Percentiles rank a stretch among this genome's conserved stretches.
phyloP scores from a whole-genome alignment of 2,329 filamentous ascomycete genomes.

The Immersiporthe knoxdaviesiana region DNA sequence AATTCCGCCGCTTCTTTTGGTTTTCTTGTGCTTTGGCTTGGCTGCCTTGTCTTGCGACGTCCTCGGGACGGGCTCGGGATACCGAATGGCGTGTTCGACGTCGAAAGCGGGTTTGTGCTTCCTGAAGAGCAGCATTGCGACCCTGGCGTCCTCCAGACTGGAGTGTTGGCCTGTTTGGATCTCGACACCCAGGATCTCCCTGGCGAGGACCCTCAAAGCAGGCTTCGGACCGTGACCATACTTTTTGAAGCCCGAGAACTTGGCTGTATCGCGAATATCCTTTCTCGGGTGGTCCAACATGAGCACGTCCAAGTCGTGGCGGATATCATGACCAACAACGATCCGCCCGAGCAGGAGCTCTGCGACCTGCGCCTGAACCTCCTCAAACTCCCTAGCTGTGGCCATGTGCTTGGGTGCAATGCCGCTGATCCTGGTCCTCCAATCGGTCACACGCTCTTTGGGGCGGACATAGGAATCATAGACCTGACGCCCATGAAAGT shows the following conservation, averaged over 20 bases:
- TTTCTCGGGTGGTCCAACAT: constrained; percentile 76
- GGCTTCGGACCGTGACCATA: constrained; percentile 70
- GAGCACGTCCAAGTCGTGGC: constrained; percentile 77
- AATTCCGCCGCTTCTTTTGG: constrained; percentile 45
- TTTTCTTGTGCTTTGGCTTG: constrained; percentile 47
- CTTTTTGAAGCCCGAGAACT: constrained; percentile 74
- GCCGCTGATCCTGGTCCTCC: constrained; percentile 85
- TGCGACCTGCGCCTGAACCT: constrained; percentile 75
- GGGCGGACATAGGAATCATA: constrained; percentile 93
- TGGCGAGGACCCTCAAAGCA: constrained; percentile 62
- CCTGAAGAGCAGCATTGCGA: constrained; percentile 86
- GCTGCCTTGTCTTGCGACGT: constrained; percentile 33
- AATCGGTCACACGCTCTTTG: constrained; percentile 80
- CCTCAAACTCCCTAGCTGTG: constrained; percentile 69
- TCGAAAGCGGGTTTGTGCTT: constrained; percentile 86
- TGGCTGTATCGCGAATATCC: constrained; percentile 84
- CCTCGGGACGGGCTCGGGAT: constrained; percentile 43
- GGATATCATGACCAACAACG: constrained; percentile 81
- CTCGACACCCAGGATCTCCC: constrained; percentile 60
- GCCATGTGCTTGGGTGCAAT: constrained; percentile 75
- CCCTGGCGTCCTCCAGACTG: constrained; percentile 79
- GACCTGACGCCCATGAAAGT: constrained; percentile 89
- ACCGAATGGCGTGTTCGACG: constrained; percentile 73
- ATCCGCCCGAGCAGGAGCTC: constrained; percentile 71
- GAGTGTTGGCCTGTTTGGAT: constrained; percentile 69